phyloP scores from a whole-genome alignment of 176 grass and related monocot species.

The Tillandsia fasciculata region DNA sequence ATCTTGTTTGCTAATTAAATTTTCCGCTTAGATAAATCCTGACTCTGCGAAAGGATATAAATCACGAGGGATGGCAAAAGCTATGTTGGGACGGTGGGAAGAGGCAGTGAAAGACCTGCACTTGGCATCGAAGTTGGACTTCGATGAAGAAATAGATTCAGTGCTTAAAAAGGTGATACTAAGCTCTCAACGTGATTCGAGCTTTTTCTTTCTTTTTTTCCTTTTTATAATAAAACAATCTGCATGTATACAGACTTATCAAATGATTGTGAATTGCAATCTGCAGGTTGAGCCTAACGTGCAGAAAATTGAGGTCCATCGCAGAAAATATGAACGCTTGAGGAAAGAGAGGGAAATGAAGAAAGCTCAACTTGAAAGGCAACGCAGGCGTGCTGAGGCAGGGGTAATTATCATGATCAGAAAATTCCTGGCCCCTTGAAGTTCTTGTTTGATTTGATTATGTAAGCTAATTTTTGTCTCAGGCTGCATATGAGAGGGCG shows the following conservation, averaged over 20 bases:
- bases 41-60: conserved; percentile 80
- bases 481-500: conserved; percentile 23
- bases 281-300: conserved; percentile 64
- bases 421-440: not conserved
- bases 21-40: conserved; percentile 44
- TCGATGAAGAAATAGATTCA: conserved; percentile 54
- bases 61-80: conserved; percentile 59
- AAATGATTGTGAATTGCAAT: conserved; percentile 7
- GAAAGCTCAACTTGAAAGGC: conserved; percentile 41
- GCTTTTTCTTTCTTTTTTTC: not conserved
- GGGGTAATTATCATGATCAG: conserved; percentile 25
- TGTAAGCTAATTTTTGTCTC: not conserved
- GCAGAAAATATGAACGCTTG: conserved; percentile 53
- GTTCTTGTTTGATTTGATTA: not conserved
- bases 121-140: conserved; percentile 61
- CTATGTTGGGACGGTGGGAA: conserved; percentile 62
- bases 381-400: conserved; percentile 35
- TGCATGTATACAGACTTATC: conserved; percentile 3
- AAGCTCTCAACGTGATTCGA: not conserved
- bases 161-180: conserved; percentile 52
- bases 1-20: not conserved
- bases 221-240: not conserved
- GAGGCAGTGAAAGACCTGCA: conserved; percentile 56
- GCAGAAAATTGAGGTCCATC: conserved; percentile 57
- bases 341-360: conserved; percentile 51